Conservation (phyloP, 2,329 filamentous ascomycete genomes). For the Aspergillus transmontanensis region DNA sequence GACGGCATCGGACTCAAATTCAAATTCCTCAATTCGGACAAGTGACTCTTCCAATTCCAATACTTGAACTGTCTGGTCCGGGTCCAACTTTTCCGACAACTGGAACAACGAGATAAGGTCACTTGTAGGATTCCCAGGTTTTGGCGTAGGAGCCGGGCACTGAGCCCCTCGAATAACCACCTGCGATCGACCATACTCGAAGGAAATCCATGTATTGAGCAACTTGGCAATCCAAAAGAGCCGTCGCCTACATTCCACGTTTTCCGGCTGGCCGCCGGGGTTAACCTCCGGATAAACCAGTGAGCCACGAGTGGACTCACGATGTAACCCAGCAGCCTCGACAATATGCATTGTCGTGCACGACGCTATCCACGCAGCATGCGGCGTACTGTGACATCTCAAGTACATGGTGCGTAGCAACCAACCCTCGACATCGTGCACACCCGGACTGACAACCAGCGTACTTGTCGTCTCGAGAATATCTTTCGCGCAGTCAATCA, state of each 20-base stretch:
- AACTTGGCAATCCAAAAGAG: constrained; percentile 16
- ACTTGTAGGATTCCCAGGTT: background rate
- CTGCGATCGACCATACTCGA: constrained; percentile 13
- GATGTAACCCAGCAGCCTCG: constrained; percentile 44
- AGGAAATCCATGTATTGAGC: constrained; percentile 19
- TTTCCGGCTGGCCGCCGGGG: background rate
- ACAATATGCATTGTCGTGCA: constrained; percentile 57
- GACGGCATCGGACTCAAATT: background rate
- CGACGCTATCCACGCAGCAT: constrained; percentile 57
- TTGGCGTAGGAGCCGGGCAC: background rate
- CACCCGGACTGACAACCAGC: background rate
- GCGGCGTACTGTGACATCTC: constrained; percentile 49
- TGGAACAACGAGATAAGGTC: background rate
- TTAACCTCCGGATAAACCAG: background rate
- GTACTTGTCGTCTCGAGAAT: background rate
- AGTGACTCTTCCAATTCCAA: background rate
- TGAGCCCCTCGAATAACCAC: constrained; percentile 7
- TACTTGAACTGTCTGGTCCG: background rate
- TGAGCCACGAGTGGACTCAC: constrained; percentile 3
- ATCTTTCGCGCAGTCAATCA: background rate
- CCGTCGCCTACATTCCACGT: constrained; percentile 9
- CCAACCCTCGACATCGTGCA: background rate
- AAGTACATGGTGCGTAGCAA: background rate
- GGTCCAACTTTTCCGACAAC: background rate
- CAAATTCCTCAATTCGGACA: background rate